Evolutionary conservation across 495 filamentous ascomycete species (phyloP).

Genomic region (Sabuloglossum arenarium): DNA sequence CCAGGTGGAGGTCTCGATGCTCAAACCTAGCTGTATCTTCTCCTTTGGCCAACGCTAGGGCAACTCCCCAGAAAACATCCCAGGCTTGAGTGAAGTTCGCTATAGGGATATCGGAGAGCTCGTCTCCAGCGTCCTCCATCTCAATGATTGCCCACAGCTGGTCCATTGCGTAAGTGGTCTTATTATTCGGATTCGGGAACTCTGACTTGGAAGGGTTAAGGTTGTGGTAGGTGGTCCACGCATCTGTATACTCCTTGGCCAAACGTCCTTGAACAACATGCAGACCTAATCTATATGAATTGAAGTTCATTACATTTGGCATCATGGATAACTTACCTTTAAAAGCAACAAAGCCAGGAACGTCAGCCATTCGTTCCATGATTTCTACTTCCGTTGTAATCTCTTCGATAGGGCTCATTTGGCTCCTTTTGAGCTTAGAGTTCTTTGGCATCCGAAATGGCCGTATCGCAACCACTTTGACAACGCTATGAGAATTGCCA

Average conservation of each 20-base stretch:
- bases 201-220: slow-evolving; percentile 33
- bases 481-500: slow-evolving; percentile 25
- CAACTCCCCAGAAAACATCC: slow-evolving; percentile 71
- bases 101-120: slow-evolving; percentile 43
- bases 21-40: slow-evolving; percentile 59
- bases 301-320: not conserved
- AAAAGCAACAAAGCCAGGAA: slow-evolving; percentile 87
- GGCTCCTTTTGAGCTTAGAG: slow-evolving; percentile 8
- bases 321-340: slow-evolving; percentile 27
- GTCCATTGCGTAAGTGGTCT: slow-evolving; percentile 29
- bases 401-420: slow-evolving; percentile 26
- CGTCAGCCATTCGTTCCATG: slow-evolving; percentile 50
- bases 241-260: slow-evolving; percentile 36
- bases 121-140: slow-evolving; percentile 67
- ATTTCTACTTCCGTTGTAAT: slow-evolving; percentile 50
- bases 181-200: slow-evolving; percentile 43
- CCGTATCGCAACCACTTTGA: slow-evolving; percentile 21
- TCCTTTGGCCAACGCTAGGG: slow-evolving; percentile 53
- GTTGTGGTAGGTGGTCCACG: slow-evolving; percentile 41
- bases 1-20: slow-evolving; percentile 77
- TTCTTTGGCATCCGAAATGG: slow-evolving; percentile 16
- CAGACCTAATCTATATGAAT: slow-evolving; percentile 11
- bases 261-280: slow-evolving; percentile 53
- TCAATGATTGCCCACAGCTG: slow-evolving; percentile 70
- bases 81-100: slow-evolving; percentile 39